Base-by-base conservation (phyloP, 345 rosid species). In the Gossypium anomalum region DNA sequence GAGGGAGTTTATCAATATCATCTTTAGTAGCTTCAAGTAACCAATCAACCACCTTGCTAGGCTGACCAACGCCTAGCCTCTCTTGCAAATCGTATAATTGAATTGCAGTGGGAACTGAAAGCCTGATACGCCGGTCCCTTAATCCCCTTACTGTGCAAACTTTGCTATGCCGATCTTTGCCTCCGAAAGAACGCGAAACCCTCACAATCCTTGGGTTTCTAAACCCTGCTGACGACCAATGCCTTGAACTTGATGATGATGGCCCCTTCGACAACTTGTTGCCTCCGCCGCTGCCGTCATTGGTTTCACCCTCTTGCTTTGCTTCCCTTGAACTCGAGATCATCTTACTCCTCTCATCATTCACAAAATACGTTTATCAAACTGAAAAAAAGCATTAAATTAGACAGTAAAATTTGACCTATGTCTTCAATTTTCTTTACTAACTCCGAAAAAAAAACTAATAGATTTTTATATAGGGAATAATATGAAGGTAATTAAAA, bases 151-250 rank as follows among this genome's bases (percentile, higher is more conserved):
- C 70, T 1, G 98, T 94, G 83, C 94, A 94, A 11, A 94, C 98
- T 80, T 94, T 94, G 86, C 98, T 91, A 44, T 94, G 98, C 90
- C 98, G 89, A 60, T 94, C 98, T 86, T 94, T 94, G 7, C 98
- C 95, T 70, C 98, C 98, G 16, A 91, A 92, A 10, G 92, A 70
- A n/a, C 94, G 87, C 0, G 98, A 91, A 9, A 89, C 98, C 2
- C 98, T 80, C 1, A 92, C 98, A 3, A 94, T 94, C 83, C 98
- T 89, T 15, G 98, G 98, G 56, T 94, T 92, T 34, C 97, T 80
- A 73, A 94, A 89, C 4, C 88, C 94, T 45, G 60, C 9, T 9
- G 62, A 57, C 1, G 98, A 86, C 98, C 98, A 94, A 67, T 87
- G 93, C 73, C 97, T 44, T 11, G 88, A 85, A 15, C 84, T 80